Evolutionary conservation across 352 stramenopile genomes (phyloP).

Genomic region (Phytophthora cryptogea): DNA sequence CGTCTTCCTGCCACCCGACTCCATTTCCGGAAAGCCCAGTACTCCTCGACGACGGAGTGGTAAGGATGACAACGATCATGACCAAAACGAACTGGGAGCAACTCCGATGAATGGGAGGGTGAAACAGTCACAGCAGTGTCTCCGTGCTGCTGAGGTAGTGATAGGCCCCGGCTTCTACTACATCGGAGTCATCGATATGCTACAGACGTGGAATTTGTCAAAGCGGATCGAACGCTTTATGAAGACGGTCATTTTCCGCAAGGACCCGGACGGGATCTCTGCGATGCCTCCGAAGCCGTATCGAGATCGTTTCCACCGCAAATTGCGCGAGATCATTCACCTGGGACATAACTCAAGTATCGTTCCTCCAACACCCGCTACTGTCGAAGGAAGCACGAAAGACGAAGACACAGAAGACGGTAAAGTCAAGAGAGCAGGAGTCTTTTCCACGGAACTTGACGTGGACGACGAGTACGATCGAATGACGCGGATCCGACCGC

Average conservation of each 20-base stretch:
- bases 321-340: constrained; percentile 79
- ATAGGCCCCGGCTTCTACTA: constrained; percentile 87
- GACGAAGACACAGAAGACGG: background rate
- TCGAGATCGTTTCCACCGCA: constrained; percentile 66
- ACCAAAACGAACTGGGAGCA: constrained; percentile 1
- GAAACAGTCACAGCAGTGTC: constrained; percentile 67
- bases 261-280: constrained; percentile 77
- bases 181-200: constrained; percentile 87
- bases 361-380: constrained; percentile 18
- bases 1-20: constrained; percentile 44
- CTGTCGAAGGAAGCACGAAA: constrained; percentile 1
- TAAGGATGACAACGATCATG: constrained; percentile 23
- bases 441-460: constrained; percentile 10
- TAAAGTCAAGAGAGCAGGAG: constrained; percentile 6
- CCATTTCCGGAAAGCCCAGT: constrained; percentile 8
- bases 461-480: constrained; percentile 26
- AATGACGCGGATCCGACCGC: constrained; percentile 32
- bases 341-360: constrained; percentile 53
- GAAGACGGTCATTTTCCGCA: constrained; percentile 66
- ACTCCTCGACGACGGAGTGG: constrained; percentile 11
- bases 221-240: constrained; percentile 81
- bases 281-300: constrained; percentile 76
- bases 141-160: constrained; percentile 76
- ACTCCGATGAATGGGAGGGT: constrained; percentile 11
- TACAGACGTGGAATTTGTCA: constrained; percentile 77